Evolutionary conservation across 139 green algal genomes (phyloP), one percentile per base, ranked within the genome.

Genomic region (Parachlorella kessleri): DNA sequence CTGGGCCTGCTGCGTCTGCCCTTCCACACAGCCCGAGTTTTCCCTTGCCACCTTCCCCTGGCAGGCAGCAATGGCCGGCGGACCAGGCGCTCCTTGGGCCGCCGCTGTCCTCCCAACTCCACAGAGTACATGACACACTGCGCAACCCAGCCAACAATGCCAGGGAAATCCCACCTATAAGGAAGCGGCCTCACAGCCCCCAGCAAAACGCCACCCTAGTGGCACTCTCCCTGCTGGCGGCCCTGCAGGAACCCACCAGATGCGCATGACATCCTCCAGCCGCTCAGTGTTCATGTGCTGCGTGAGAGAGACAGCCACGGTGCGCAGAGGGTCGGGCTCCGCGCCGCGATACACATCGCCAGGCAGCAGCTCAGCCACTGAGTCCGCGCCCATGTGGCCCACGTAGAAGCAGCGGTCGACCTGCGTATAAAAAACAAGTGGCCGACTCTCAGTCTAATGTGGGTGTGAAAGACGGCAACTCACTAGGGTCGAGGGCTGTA

Each of bases 211-310:
- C 41, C 53, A 79, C 32, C 32, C 28, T 39, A 21, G 21, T 63
- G 21, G 14, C 53, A 28, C 66, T 14, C 66, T 42, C n/a, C n/a
- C n/a, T n/a, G n/a, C n/a, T n/a, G n/a, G n/a, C n/a, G n/a, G n/a
- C n/a, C n/a, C n/a, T n/a, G n/a, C n/a, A n/a, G 63, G 24, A 23
- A 40, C 69, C 6, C 64, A 72, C 64, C 78, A 71, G 67, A 97
- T 93, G 42, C 91, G 86, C 80, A 94, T 86, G n/a, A 98, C 85
- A 79, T 98, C 94, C 78, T 97, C 94, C 18, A 86, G 81, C 1
- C 93, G 79, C 64, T 95, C 81, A 42, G 76, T 86, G 83, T 92
- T 92, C 66, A 86, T 82, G 9, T 81, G 33, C n/a, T 67, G 55
- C 66, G 94, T 87, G 65, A 98, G 87, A 35, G 83, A 79, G 14